Evolutionary conservation across 805 yeast genomes (phyloP).

Genomic region (Teunomyces stri): DNA sequence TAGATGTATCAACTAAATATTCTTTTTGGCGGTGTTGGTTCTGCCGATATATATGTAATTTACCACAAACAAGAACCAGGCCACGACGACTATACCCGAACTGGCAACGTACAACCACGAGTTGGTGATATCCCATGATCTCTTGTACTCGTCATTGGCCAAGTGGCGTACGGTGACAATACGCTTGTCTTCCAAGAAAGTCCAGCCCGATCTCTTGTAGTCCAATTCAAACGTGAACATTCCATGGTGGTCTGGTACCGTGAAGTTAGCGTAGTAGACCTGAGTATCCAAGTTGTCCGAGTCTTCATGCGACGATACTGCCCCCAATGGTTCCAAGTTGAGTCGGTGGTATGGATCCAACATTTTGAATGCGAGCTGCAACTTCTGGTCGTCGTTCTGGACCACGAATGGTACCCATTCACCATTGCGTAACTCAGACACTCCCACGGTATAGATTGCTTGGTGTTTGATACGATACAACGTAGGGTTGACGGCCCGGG

Average conservation of each 20-base stretch:
- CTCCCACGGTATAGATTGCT: slow-evolving; percentile 52
- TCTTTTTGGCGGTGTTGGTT: slow-evolving; percentile 26
- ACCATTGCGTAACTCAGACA: slow-evolving; percentile 45
- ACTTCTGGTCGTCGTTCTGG: slow-evolving; percentile 42
- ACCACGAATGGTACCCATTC: slow-evolving; percentile 67
- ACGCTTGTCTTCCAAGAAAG: slow-evolving; percentile 61
- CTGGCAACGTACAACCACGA: slow-evolving; percentile 87
- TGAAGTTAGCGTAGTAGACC: slow-evolving; percentile 54
- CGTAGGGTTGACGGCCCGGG: slow-evolving; percentile 35
- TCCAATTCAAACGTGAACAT: slow-evolving; percentile 83
- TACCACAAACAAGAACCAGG: slow-evolving; percentile 77
- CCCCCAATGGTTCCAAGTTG: slow-evolving; percentile 47
- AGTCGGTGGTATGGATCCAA: slow-evolving; percentile 93
- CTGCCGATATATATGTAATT: slow-evolving; percentile 51
- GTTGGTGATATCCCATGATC: slow-evolving; percentile 91
- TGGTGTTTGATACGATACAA: slow-evolving; percentile 76
- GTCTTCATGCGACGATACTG: slow-evolving; percentile 31
- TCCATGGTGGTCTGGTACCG: slow-evolving; percentile 94
- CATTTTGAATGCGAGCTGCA: slow-evolving; percentile 85
- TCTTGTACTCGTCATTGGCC: slow-evolving; percentile 91
- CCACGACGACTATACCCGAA: slow-evolving; percentile 62
- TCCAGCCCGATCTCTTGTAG: slow-evolving; percentile 74
- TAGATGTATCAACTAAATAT: slow-evolving; percentile 8
- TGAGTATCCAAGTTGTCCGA: slow-evolving; percentile 45
- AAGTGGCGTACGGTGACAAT: slow-evolving; percentile 87